phyloP scores from a whole-genome alignment of 2,329 filamentous ascomycete genomes.

The Trematosphaeria pertusa region DNA sequence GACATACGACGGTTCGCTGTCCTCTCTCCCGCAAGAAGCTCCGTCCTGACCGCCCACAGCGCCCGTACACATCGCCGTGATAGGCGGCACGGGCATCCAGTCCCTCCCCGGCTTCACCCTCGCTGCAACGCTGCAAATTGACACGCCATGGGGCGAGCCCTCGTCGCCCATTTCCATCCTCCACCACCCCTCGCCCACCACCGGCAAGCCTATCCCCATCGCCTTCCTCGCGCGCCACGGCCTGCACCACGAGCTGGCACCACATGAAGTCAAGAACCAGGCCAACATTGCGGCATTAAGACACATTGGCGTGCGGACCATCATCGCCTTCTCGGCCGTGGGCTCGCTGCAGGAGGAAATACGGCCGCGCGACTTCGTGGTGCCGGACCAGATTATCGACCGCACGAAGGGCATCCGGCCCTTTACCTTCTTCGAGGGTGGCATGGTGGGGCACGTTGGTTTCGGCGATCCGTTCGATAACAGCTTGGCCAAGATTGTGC shows the following conservation, averaged over 20 bases:
- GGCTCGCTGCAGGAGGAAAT: conserved; percentile 92
- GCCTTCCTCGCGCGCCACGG: conserved; percentile 97
- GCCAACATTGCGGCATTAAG: conserved; percentile 99
- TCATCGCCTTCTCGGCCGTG: conserved; percentile 95
- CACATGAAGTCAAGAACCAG: conserved; percentile 91
- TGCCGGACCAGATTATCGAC: conserved; percentile 96
- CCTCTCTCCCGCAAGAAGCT: not conserved
- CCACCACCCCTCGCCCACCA: conserved; percentile 79
- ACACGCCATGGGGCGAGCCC: conserved; percentile 88
- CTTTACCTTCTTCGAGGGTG: conserved; percentile 94
- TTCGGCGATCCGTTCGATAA: conserved; percentile 96
- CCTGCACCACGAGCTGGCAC: conserved; percentile 83
- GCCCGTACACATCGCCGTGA: conserved; percentile 59
- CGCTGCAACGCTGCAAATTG: conserved; percentile 76
- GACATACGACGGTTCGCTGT: conserved; percentile 38
- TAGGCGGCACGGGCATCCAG: conserved; percentile 83
- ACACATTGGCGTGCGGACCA: conserved; percentile 83
- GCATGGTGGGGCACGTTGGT: conserved; percentile 90
- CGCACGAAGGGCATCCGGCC: conserved; percentile 93
- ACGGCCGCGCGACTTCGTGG: conserved; percentile 93
- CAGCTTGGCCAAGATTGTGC: conserved; percentile 76
- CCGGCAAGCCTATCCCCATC: conserved; percentile 66
- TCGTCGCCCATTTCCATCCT: conserved; percentile 83
- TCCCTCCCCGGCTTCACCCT: conserved; percentile 86
- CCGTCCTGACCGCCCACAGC: conserved; percentile 40